A percentile compares a stretch with the other conserved stretches of the same genome.
Conservation (phyloP, 805 yeast species). For the Candida orba region DNA sequence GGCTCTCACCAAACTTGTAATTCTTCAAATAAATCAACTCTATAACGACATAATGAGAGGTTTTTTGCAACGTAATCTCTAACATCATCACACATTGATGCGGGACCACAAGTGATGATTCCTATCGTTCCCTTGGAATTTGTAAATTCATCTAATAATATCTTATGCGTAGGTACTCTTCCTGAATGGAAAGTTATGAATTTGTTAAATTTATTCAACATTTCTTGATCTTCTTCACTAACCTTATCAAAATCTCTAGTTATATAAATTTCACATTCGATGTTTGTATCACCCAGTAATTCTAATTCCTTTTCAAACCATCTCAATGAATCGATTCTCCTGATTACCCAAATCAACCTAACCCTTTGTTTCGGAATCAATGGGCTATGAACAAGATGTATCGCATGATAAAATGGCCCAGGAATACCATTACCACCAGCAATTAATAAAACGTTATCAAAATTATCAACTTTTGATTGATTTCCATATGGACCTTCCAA, state of each 20-base stretch:
- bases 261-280: constrained; percentile 31
- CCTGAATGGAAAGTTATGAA: constrained; percentile 31
- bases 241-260: constrained; percentile 27
- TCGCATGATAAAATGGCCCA: constrained; percentile 39
- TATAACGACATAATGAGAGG: constrained; percentile 34
- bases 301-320: constrained; percentile 35
- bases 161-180: constrained; percentile 39
- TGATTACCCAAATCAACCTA: constrained; percentile 57
- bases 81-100: constrained; percentile 51
- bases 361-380: constrained; percentile 25
- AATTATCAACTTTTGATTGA: constrained; percentile 30
- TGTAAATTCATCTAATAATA: constrained; percentile 33
- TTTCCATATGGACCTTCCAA: constrained; percentile 63
- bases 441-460: constrained; percentile 33
- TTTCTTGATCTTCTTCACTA: neutral
- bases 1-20: constrained; percentile 56
- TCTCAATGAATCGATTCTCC: constrained; percentile 41
- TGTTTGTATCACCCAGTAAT: constrained; percentile 29
- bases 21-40: constrained; percentile 71
- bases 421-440: constrained; percentile 52
- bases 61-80: constrained; percentile 39
- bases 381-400: constrained; percentile 21
- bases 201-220: constrained; percentile 6
- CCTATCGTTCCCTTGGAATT: constrained; percentile 39
- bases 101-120: constrained; percentile 60